A percentile compares a stretch with the other conserved stretches of the same genome.
Evolutionary conservation across 257 asterid genomes (phyloP).

Genomic region (Solanum ossicruentum): DNA sequence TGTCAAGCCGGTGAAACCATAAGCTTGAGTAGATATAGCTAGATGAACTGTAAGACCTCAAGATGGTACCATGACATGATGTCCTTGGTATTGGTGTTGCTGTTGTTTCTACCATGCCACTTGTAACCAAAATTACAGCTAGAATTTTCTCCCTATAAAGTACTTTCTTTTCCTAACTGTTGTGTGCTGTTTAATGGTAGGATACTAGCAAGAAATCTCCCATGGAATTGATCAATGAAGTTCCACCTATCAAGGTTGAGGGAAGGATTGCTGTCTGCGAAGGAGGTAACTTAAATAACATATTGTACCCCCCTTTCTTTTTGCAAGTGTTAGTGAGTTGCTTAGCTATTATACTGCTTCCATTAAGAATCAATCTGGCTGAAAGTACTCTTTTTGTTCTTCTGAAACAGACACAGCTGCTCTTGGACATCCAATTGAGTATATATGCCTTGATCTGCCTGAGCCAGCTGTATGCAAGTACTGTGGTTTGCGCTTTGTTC

Average conservation of each 20-base stretch:
- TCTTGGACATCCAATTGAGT: slow-evolving; percentile 89
- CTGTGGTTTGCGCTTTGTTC: slow-evolving; percentile 72
- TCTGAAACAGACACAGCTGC: slow-evolving; percentile 55
- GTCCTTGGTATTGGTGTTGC: background rate
- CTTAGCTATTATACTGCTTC: background rate
- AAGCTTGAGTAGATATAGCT: background rate
- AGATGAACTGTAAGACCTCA: background rate
- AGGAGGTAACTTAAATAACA: slow-evolving; percentile 49
- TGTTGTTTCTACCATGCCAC: background rate
- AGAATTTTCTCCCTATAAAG: background rate
- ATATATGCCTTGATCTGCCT: slow-evolving; percentile 78
- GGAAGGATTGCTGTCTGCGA: slow-evolving; percentile 82
- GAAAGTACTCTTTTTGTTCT: background rate
- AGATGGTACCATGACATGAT: background rate
- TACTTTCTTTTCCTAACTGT: background rate
- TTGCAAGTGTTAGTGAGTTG: background rate
- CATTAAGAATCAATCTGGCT: background rate
- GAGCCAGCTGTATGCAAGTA: slow-evolving; percentile 89
- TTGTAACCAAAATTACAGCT: background rate
- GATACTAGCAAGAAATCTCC: slow-evolving; percentile 78
- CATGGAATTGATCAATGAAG: slow-evolving; percentile 95
- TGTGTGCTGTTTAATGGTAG: slow-evolving; percentile 17
- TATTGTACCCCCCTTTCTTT: background rate
- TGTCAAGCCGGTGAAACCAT: background rate
- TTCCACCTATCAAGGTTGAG: slow-evolving; percentile 84